Conservation (phyloP, 2,329 filamentous ascomycete genomes). For the Dothistroma pini region DNA sequence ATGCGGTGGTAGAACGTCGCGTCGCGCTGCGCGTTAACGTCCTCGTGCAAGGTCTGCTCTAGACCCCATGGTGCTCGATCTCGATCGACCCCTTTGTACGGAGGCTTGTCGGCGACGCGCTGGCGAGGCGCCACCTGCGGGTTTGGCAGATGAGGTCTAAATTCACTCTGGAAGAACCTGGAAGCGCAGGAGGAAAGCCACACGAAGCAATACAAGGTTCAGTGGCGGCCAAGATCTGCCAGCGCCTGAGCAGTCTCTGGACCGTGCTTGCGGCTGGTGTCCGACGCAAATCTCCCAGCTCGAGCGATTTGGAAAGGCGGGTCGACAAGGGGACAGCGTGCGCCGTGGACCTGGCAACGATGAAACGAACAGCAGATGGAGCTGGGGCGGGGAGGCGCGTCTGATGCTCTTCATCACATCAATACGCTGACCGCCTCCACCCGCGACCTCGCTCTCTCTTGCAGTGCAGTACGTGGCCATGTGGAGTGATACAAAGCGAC, state of each 20-base stretch:
- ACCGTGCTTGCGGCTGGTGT: background rate
- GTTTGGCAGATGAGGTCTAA: background rate
- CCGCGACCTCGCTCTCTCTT: background rate
- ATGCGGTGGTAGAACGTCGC: background rate
- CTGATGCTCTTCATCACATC: background rate
- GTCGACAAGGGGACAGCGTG: background rate
- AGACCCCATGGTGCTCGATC: no score
- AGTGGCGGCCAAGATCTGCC: background rate
- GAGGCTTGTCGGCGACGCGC: background rate
- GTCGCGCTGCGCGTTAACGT: background rate
- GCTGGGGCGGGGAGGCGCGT: background rate
- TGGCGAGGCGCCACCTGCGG: background rate
- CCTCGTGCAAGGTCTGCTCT: background rate
- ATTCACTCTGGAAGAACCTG: background rate
- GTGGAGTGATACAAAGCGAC: background rate
- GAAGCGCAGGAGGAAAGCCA: background rate
- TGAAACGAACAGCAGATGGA: background rate
- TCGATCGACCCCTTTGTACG: background rate
- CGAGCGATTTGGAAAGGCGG: background rate
- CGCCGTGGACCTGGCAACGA: background rate
- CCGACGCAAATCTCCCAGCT: constrained; percentile 1
- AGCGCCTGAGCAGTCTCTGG: background rate
- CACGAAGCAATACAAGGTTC: background rate
- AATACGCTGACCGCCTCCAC: background rate
- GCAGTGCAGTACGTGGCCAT: background rate